Conservation (phyloP, 2,329 filamentous ascomycete species). For the Aspergillus proliferans region DNA sequence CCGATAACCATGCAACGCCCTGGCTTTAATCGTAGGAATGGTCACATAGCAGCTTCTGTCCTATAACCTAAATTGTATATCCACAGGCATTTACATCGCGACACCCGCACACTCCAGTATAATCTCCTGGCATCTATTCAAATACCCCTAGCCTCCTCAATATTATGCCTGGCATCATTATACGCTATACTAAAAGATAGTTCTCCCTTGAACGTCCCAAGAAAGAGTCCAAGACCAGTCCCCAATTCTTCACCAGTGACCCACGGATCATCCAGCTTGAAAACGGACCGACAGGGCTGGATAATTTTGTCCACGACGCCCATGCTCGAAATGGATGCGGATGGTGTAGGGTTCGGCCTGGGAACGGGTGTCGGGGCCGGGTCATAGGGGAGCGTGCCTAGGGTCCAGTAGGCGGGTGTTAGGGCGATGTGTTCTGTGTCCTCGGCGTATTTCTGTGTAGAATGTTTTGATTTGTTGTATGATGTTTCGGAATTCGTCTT, state of each 20-base stretch:
- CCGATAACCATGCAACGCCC: no score
- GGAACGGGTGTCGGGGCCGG: slow-evolving; percentile 10
- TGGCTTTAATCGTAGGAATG: no score
- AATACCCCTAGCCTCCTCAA: slow-evolving; percentile 12
- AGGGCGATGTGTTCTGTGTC: slow-evolving; percentile 15
- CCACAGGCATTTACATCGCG: no score
- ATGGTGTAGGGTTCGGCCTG: slow-evolving; percentile 11
- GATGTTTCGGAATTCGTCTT: slow-evolving; percentile 7
- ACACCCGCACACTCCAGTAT: background rate
- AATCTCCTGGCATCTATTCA: slow-evolving; percentile 13
- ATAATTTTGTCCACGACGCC: slow-evolving; percentile 32
- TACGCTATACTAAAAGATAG: slow-evolving; percentile 38
- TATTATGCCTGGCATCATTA: slow-evolving; percentile 40
- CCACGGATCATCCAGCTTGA: slow-evolving; percentile 36
- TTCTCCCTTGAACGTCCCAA: slow-evolving; percentile 33
- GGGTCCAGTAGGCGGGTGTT: slow-evolving; percentile 15
- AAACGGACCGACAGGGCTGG: slow-evolving; percentile 12
- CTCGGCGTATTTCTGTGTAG: slow-evolving; percentile 12
- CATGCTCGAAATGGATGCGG: slow-evolving; percentile 18
- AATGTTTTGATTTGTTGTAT: slow-evolving; percentile 11
- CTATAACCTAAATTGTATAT: no score
- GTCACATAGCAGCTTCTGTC: no score
- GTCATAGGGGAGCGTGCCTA: slow-evolving; percentile 14
- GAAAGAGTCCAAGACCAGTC: slow-evolving; percentile 34
- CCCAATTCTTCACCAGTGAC: slow-evolving; percentile 43